Evolutionary conservation across 768 basidiomycete genomes (phyloP).

Genomic region (Naematelia aurantialba): DNA sequence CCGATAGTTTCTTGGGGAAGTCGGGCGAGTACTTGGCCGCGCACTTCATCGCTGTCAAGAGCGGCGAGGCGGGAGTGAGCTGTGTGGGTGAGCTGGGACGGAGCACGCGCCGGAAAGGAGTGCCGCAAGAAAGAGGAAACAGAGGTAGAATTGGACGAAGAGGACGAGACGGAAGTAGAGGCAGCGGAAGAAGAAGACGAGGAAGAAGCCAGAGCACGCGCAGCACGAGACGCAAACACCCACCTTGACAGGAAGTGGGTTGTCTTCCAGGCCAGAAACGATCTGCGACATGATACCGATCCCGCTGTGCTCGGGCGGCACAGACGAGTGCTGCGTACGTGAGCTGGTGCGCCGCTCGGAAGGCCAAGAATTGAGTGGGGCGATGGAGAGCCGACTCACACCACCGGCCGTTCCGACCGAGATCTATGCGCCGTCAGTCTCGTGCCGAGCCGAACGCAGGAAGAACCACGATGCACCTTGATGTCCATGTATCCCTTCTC

Average conservation of each 20-base stretch:
- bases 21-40: conserved; percentile 31
- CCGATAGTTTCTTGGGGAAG: conserved; percentile 35
- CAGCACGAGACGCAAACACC: too few species aligned
- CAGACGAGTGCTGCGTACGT: conserved; percentile 38
- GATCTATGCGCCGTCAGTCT: conserved; percentile 16
- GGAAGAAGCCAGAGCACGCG: not conserved
- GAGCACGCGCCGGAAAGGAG: too few species aligned
- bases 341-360: too few species aligned
- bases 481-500: conserved; percentile 50
- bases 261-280: conserved; percentile 34
- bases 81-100: too few species aligned
- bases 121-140: not conserved
- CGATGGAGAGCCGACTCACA: conserved; percentile 21
- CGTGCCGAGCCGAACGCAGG: not conserved
- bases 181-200: not conserved
- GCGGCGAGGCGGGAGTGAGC: conserved; percentile 43
- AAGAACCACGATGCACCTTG: conserved; percentile 16
- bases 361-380: not conserved
- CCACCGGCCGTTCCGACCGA: conserved; percentile 46
- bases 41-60: conserved; percentile 37
- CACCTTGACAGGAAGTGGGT: conserved; percentile 40
- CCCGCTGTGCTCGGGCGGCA: conserved; percentile 42
- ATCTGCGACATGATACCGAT: conserved; percentile 45
- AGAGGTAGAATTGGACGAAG: not conserved
- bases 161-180: not conserved